phyloP scores from a whole-genome alignment of 1,284 basidiomycete genomes.

The Laetiporus sulphureus region DNA sequence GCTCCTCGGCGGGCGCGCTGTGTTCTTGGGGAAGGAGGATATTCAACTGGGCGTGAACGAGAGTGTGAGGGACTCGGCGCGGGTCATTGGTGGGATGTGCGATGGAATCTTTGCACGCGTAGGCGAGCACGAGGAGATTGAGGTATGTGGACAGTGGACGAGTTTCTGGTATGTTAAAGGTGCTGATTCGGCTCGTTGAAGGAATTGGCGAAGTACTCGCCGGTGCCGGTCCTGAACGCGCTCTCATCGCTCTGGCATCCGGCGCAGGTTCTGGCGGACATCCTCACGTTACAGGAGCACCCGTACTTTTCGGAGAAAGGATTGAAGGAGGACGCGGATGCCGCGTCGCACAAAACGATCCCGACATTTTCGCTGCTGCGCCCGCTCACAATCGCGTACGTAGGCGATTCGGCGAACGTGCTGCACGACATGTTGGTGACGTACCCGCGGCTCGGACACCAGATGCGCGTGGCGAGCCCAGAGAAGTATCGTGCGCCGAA shows the following conservation, averaged over 20 bases:
- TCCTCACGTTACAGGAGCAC: conserved; percentile 85
- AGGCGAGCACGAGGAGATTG: conserved; percentile 86
- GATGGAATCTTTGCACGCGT: conserved; percentile 98
- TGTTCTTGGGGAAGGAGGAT: conserved; percentile 89
- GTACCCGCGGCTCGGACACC: conserved; percentile 87
- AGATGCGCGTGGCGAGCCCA: conserved; percentile 80
- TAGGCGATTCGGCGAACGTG: conserved; percentile 96
- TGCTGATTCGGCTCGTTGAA: conserved; percentile 23
- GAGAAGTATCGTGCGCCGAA: conserved; percentile 71
- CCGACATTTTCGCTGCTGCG: conserved; percentile 36
- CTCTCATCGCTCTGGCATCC: conserved; percentile 96
- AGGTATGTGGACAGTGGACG: conserved; percentile 45
- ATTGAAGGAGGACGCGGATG: no score
- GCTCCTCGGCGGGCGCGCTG: conserved; percentile 81
- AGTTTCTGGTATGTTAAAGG: neutral
- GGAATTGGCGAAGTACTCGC: conserved; percentile 85
- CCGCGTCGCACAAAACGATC: neutral
- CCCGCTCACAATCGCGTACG: conserved; percentile 83
- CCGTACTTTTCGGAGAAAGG: no score
- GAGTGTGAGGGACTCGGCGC: conserved; percentile 76
- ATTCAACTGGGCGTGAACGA: conserved; percentile 98
- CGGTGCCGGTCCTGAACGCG: conserved; percentile 93
- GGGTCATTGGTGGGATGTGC: conserved; percentile 90
- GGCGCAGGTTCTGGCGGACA: conserved; percentile 91
- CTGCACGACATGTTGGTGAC: conserved; percentile 97